phyloP scores from a whole-genome alignment of 2,329 filamentous ascomycete genomes.

The Hypoxylon rubiginosum region DNA sequence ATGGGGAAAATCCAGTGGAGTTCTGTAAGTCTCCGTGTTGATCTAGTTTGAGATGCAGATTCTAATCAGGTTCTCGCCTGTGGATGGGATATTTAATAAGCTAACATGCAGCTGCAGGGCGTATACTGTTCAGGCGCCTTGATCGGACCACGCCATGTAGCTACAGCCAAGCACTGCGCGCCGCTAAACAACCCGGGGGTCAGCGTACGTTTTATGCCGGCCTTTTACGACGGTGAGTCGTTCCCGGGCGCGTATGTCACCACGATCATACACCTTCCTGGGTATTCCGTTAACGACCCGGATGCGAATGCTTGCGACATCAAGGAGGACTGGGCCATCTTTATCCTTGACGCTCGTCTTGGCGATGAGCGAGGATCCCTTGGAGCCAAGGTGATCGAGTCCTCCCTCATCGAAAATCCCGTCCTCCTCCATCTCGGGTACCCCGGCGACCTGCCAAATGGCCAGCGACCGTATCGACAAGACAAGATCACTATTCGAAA shows the following conservation, averaged over 20 bases:
- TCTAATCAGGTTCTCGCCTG: neutral
- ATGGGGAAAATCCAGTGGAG: conserved; percentile 43
- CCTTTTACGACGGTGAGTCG: conserved; percentile 42
- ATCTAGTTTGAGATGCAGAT: neutral
- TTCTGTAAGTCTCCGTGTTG: neutral
- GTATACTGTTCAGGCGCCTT: conserved; percentile 48
- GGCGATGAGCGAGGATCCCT: conserved; percentile 47
- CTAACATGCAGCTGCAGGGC: conserved; percentile 31
- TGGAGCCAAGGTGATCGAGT: conserved; percentile 36
- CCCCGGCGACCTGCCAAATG: conserved; percentile 28
- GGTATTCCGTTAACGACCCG: conserved; percentile 25
- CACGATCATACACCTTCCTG: conserved; percentile 16
- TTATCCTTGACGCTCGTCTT: conserved; percentile 45
- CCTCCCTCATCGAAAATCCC: conserved; percentile 29
- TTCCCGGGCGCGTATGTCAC: conserved; percentile 33
- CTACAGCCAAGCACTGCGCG: conserved; percentile 49
- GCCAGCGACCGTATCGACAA: conserved; percentile 33
- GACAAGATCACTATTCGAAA: conserved; percentile 30
- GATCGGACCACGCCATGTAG: conserved; percentile 50
- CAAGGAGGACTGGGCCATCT: conserved; percentile 47
- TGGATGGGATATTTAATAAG: neutral
- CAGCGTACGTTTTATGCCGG: conserved; percentile 45
- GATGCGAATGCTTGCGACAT: conserved; percentile 22
- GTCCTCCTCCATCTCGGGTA: conserved; percentile 41
- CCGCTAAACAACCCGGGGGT: conserved; percentile 34